These are phyloP conservation scores for Psilocybe sp. DNA, from an alignment of 768 basidiomycete genomes.

Conservation along the genomic window DNA sequence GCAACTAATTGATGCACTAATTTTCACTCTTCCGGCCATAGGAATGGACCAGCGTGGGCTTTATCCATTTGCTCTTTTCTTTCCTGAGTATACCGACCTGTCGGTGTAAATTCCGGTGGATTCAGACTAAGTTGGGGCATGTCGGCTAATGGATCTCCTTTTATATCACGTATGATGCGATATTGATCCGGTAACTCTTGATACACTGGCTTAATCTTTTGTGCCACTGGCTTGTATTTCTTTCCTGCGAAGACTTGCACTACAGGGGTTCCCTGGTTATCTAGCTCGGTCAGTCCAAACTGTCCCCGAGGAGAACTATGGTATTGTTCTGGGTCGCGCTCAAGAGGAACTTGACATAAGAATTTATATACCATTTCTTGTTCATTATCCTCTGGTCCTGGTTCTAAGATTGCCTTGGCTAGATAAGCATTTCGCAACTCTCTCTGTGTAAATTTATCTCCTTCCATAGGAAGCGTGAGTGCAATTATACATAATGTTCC, in stretches of 20 bases:
- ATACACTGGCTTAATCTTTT: constrained; percentile 1
- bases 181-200: constrained; percentile 6
- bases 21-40: constrained; percentile 18
- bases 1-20: constrained; percentile 31
- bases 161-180: constrained; percentile 8
- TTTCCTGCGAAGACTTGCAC: too few species aligned
- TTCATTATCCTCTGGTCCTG: neutral
- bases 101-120: constrained; percentile 14
- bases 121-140: constrained; percentile 4
- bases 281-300: too few species aligned
- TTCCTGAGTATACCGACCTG: constrained; percentile 18
- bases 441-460: neutral
- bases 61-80: constrained; percentile 4
- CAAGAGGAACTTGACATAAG: neutral
- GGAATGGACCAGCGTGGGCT: constrained; percentile 20
- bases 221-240: constrained; percentile 10
- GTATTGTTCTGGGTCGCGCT: too few species aligned
- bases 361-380: neutral
- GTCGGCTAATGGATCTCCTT: constrained; percentile 5
- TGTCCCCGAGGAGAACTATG: too few species aligned
- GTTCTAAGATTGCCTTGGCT: neutral
- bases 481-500: neutral
- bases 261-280: too few species aligned
- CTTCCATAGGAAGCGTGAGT: neutral
- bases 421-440: neutral